Base-by-base conservation (phyloP, 2,329 filamentous ascomycete genomes). In the Colletotrichum spinosum region DNA sequence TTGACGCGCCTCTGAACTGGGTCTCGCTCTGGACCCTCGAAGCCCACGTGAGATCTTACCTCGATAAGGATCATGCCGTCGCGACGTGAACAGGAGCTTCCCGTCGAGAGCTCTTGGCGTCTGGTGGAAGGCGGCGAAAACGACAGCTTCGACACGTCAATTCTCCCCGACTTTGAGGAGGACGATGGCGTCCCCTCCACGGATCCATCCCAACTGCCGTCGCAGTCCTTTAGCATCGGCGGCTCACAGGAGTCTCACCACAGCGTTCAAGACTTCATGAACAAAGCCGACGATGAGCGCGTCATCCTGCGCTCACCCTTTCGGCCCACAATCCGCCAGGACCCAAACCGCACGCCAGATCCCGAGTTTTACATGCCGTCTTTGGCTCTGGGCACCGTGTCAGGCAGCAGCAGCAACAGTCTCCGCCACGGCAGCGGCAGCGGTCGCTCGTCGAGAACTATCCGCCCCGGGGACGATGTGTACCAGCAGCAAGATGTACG, bases 121-220 rank as follows among this genome's bases (percentile, higher is more conserved):
- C 81, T 88, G 76, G 85, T 88, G 11, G 86, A 88, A 63, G 85
- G 83, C 59, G 77, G 81, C 71, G 86, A 88, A 60, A 83, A 88
- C 72, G 86, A 88, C 71, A 87, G 84, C 71, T 88, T 88, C 72
- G 86, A 87, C 69, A 86, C 85, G 6, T 82, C 82, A 9, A 78
- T 87, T 58, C 75, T 87, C 13, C 80, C 82, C 8, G 79, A 81
- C 39, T 73, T 83, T 37, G 74, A 75, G 41, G 77, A 78, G 49
- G 81, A 82, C 48, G 77, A 81, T 52, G 75, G 79, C 34, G 68
- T 75, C 33, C 69, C 78, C 54, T 65, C 79, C 2, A 80, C 80
- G 71, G 76, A 79, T 48, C 83, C 83, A 11, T 86, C 85, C 1
- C 84, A 86, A 60, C 70, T 79, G 3, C 79, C 81, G 12, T 80